Evolutionary conservation across 1,139 yeast genomes (phyloP), one percentile per base, ranked within the genome.

Genomic region (Wickerhamiella infanticola): DNA sequence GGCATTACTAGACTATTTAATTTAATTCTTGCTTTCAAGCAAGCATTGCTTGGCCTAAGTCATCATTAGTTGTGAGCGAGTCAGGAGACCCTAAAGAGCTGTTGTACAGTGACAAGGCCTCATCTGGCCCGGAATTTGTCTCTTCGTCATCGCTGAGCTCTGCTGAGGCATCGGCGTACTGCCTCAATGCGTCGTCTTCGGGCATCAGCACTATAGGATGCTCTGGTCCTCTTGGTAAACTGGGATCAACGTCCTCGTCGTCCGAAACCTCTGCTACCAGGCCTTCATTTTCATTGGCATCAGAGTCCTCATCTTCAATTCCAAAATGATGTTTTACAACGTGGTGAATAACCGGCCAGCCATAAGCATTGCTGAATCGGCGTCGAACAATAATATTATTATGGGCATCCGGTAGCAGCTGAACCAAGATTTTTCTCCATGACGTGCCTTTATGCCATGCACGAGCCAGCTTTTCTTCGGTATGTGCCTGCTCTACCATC

Each of bases 301-400:
- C 29, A 31, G 40, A 6, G 26, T 25, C 7, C 13, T 26, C 18
- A 25, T 31, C 29, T 13, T 37, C 29, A 5, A 11, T 4, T 9
- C 37, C 23, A 18, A 83, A 83, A 62, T 82, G 93, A 47, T 75
- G 72, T 18, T 70, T 64, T 1, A 81, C 83, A 51, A 90, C 57
- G 62, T 90, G 96, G 45, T 81, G 83, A 35, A 90, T 71, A 0
- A 86, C 95, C 0, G 84, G 86, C 95, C 97, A 88, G 1, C 99
- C 99, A 63, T 81, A 86, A 0, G 96, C 94, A 65, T 90, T 90
- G 8, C 94, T 79, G 67, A 84, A 90, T 50, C 88, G 66, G 55
- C 99, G 69, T 51, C 99, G 67, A 1, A 90, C 98, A 35, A 84
- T 71, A 43, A 90, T 88, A 57, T 88, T 93, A 59, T 90, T 90